These are phyloP conservation scores for Tulasnella sp. DNA, from an alignment of 768 basidiomycete species.

Conservation along the genomic window DNA sequence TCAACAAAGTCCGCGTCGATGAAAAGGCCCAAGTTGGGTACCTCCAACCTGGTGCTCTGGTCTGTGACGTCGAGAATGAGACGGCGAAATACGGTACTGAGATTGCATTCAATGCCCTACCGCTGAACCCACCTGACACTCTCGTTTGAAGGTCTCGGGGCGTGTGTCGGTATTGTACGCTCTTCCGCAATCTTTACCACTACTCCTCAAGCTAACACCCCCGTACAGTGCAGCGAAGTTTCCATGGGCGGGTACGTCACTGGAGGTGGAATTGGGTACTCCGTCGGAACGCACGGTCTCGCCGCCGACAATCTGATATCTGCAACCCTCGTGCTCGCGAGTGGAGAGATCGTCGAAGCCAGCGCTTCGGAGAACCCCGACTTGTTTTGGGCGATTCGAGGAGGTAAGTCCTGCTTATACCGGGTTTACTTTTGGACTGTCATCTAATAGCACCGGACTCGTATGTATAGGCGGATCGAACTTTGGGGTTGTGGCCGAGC, in stretches of 20 bases:
- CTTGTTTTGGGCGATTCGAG: slow-evolving; percentile 8
- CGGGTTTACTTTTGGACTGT: neutral
- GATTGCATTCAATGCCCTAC: no score
- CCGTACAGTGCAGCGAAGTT: no score
- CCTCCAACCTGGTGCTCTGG: neutral
- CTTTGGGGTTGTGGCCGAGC: slow-evolving; percentile 6
- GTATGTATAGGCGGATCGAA: neutral
- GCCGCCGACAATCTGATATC: slow-evolving; percentile 6
- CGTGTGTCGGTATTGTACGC: no score
- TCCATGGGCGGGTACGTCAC: no score
- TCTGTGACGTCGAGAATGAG: neutral
- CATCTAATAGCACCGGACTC: neutral
- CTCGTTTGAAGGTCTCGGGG: no score
- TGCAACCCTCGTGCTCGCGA: slow-evolving; percentile 8
- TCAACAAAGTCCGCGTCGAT: slow-evolving; percentile 4
- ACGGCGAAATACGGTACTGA: neutral
- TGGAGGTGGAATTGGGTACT: slow-evolving; percentile 4
- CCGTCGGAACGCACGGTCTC: neutral
- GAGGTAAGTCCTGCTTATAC: neutral
- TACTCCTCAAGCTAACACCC: no score
- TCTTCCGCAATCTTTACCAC: no score
- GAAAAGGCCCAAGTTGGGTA: neutral
- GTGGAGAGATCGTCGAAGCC: slow-evolving; percentile 4
- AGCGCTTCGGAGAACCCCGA: slow-evolving; percentile 6
- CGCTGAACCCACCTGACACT: no score